phyloP scores from a whole-genome alignment of 164 flowering plant species.

The Chimonanthus praecox region DNA sequence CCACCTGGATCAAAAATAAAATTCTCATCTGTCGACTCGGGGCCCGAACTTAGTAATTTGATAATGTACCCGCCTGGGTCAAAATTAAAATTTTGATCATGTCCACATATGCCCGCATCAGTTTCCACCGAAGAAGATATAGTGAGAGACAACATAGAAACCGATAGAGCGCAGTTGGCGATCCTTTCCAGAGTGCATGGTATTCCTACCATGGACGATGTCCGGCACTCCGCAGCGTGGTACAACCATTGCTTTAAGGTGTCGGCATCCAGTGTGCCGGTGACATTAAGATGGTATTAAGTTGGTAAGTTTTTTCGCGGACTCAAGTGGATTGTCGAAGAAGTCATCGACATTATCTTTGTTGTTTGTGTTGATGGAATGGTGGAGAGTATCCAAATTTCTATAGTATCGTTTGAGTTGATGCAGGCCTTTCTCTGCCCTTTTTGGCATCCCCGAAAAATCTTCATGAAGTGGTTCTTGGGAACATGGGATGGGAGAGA shows the following conservation, averaged over 20 bases:
- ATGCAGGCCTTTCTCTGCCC: constrained; percentile 12
- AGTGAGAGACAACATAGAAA: constrained; percentile 17
- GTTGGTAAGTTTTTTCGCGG: constrained; percentile 25
- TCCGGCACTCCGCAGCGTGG: constrained; percentile 29
- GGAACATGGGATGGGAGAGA: no score
- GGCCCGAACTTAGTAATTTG: no score
- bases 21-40: no score
- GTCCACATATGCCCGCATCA: no score
- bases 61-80: no score
- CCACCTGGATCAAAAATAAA: no score
- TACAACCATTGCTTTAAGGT: constrained; percentile 11
- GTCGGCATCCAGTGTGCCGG: constrained; percentile 18
- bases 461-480: background rate
- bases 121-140: constrained; percentile 33
- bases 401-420: constrained; percentile 16
- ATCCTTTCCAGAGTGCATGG: constrained; percentile 7
- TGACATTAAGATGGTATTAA: constrained; percentile 21
- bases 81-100: no score
- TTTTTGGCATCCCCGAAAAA: constrained; percentile 14
- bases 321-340: constrained; percentile 25
- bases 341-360: constrained; percentile 5
- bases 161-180: constrained; percentile 3
- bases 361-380: background rate
- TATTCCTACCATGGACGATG: constrained; percentile 18
- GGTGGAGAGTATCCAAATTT: constrained; percentile 18